A percentile compares a stretch with the other conserved stretches of the same genome.
Evolutionary conservation across 768 basidiomycete genomes (phyloP).

Genomic region (Suillus paluster): DNA sequence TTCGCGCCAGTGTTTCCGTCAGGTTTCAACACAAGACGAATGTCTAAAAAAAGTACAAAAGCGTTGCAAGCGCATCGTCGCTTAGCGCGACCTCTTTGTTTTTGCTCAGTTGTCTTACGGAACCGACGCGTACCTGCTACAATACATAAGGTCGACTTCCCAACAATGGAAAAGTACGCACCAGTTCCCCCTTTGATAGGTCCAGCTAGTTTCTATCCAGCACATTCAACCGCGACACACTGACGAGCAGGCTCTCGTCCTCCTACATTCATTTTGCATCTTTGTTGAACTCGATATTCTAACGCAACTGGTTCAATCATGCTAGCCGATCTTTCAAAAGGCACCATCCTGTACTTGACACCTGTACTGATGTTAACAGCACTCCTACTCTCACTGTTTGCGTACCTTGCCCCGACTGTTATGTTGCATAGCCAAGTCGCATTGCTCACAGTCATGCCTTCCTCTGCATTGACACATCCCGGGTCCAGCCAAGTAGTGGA

Average conservation of each 20-base stretch:
- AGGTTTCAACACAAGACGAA: neutral
- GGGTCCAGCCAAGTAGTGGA: constrained; percentile 46
- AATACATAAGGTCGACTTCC: constrained; percentile 1
- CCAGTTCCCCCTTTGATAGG: neutral
- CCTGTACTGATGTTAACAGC: constrained; percentile 70
- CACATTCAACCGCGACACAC: neutral
- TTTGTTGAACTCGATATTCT: neutral
- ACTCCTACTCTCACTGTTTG: constrained; percentile 65
- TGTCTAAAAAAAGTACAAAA: constrained; percentile 3
- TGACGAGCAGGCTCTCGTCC: constrained; percentile 10
- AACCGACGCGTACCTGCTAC: neutral
- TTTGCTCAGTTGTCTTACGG: neutral
- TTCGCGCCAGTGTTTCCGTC: too few species aligned
- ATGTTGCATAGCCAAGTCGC: constrained; percentile 66
- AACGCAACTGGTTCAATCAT: constrained; percentile 40
- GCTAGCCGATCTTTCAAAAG: constrained; percentile 74
- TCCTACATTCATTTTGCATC: neutral
- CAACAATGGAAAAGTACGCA: neutral
- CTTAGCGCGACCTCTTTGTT: constrained; percentile 7
- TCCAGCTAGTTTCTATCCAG: neutral
- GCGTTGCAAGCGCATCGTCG: constrained; percentile 4
- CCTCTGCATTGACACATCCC: constrained; percentile 44
- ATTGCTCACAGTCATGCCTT: constrained; percentile 66
- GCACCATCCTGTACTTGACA: constrained; percentile 67
- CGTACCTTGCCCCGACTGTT: constrained; percentile 67